Evolutionary conservation across 176 grass and related monocot species (phyloP), one percentile per base, ranked within the genome.

Genomic region (Tillandsia fasciculata): DNA sequence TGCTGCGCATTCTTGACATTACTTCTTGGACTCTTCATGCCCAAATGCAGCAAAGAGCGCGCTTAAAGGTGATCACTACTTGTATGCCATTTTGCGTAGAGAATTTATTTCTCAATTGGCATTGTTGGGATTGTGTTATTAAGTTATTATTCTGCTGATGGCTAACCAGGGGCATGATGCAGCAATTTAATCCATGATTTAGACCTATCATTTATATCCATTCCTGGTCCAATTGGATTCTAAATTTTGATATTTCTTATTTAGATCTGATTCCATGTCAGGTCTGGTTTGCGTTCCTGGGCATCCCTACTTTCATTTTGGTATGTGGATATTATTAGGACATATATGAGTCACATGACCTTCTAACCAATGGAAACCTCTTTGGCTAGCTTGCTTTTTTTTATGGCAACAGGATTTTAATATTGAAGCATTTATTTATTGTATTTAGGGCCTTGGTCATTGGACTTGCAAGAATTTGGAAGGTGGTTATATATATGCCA

Each of bases 31-130:
- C 85, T 77, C 90, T 91, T 81, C 92, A 96, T 86, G 92, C 92
- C 75, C 92, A 96, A 76, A 96, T 96, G 92, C 92, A 96, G 86
- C 92, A 96, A 81, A 88, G 92, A 73, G 92, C 92, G 77, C 88
- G 92, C 78, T 88, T 96, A 74, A 96, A 96, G 87, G 92, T 96
- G 69, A 74, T 78, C 64, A 51, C 58, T 63, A 47, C 54, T 59
- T 59, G 2, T 59, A 22, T 59, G 54, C 22, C 54, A 59, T 59
- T 59, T 59, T 59, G 54, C 14, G 6, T 59, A 17, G 54, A 20
- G n/a, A 2, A 8, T 18, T 59, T 58, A 58, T 8, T n/a, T 6
- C 54, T 58, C 18, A 13, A 20, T 8, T n/a, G 54, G 8, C 53
- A 56, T 56, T n/a, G 3, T 56, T 56, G 53, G 53, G 13, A 56